Conservation (phyloP, 306 rosid species). For the Ormosia emarginata region DNA sequence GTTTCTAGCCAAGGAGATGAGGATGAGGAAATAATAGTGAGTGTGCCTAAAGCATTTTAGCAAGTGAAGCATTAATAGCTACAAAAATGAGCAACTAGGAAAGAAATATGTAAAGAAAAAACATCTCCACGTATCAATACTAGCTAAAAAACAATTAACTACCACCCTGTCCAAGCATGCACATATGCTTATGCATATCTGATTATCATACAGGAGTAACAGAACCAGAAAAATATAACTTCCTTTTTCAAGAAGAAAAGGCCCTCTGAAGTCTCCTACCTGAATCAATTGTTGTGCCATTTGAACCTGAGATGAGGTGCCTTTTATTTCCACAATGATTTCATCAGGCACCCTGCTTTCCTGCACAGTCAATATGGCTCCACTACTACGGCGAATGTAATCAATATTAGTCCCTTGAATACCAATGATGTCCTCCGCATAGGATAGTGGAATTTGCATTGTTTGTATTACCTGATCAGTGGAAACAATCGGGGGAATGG, state of each 20-base stretch:
- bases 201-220: neutral
- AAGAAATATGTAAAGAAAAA: neutral
- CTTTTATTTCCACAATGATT: slow-evolving; percentile 84
- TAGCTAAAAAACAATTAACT: neutral
- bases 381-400: slow-evolving; percentile 82
- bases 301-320: slow-evolving; percentile 83
- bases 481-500: slow-evolving; percentile 4
- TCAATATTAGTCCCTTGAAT: slow-evolving; percentile 87
- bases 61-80: slow-evolving; percentile 8
- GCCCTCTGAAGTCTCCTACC: slow-evolving; percentile 39
- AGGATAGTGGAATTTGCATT: slow-evolving; percentile 89
- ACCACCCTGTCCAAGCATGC: neutral
- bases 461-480: slow-evolving; percentile 72
- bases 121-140: neutral
- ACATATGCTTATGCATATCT: neutral
- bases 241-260: neutral
- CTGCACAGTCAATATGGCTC: slow-evolving; percentile 89
- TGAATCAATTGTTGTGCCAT: slow-evolving; percentile 83
- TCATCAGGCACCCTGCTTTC: slow-evolving; percentile 90
- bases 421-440: slow-evolving; percentile 92
- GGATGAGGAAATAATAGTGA: neutral
- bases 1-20: neutral
- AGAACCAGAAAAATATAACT: neutral
- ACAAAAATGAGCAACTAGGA: neutral
- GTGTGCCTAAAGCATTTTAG: neutral